Base-by-base conservation (phyloP, 805 yeast genomes). In the Ascoidea tarda region DNA sequence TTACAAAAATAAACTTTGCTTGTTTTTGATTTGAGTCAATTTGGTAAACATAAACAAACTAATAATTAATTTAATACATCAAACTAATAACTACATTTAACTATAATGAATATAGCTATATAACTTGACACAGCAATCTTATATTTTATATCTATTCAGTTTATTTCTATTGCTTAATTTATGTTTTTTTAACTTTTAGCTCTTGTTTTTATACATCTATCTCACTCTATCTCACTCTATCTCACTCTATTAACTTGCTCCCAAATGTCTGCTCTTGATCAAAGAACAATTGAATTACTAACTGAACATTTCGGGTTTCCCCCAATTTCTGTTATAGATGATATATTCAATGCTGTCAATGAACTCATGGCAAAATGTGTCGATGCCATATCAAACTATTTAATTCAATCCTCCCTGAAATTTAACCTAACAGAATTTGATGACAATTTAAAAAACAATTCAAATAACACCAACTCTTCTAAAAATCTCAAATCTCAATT, bases 231-330 rank as follows among this genome's bases (percentile, higher is more conserved):
- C 28, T 21, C 28, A 21, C 28, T 21, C 28, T 21, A 21, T 21
- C 28, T 21, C 3, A 21, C 28, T 21, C 28, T 28, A 14, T 31
- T 6, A 48, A 48, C 49, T 32, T 31, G 48, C 33, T 46, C 3
- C 28, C 28, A 32, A 32, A 68, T 68, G 72, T 59, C 69, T 5
- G 69, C 67, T 4, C 69, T 73, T 2, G 66, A 65, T 31, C 56
- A 68, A 57, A 60, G 62, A 32, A 61, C 77, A 1, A 74, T 77
- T 6, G 72, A 76, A 47, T 59, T 88, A 16, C 71, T 90, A 50
- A 85, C 96, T 1, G 96, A 89, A 66, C 96, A 89, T 63, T 69
- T 90, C 44, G 96, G 87, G 44, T 87, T 77, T 60, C 85, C 93
- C 6, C 96, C 96, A 0, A 75, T 88, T 6, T 78, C 90, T 0